Evolutionary conservation across 164 flowering plant species (phyloP), one percentile per base, ranked within the genome.

Genomic region (Liriodendron chinense): DNA sequence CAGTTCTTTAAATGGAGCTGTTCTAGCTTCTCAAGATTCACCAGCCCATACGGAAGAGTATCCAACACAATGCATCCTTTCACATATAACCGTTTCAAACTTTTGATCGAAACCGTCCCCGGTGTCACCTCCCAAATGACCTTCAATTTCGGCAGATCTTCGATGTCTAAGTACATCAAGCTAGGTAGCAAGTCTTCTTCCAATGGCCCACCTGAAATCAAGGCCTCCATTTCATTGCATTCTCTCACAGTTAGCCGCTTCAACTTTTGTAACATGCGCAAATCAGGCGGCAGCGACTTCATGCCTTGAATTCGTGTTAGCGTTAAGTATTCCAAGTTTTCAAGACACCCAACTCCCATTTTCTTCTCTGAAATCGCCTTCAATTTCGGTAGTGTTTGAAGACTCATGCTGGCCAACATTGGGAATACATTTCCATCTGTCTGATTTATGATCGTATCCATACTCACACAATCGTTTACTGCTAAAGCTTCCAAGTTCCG

Each of bases 1-100:
- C 71, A 69, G 23, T n/a, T 47, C 26, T 28, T 69, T 69, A 43
- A 13, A 47, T 34, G 71, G 18, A 69, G 71, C 18, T 69, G 21
- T 69, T 69, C 71, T 47, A 69, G 26, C 23, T 47, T 69, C n/a
- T 69, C 71, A 12, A 69, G 71, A 6, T 69, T 69, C 71, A 69
- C 3, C n/a, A 69, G 50, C 23, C 71, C 71, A 34, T 34, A 47
- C 18, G 71, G 71, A 8, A 69, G 48, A 43, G 48, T 47, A 47
- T 69, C 22, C 56, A 69, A 34, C 50, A 20, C 34, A 2, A 1
- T 0, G 56, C 71, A 69, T 34, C 56, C 24, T 69, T 20, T 43
- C 22, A 69, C 24, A 69, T 43, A 43, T 7, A 69, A 10, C 22
- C 71, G 0, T 47, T 43, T 43, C 20, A 69, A 23, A 20, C 9